Base-by-base conservation (phyloP, 2,329 filamentous ascomycete species). In the Byssochlamys sp. region DNA sequence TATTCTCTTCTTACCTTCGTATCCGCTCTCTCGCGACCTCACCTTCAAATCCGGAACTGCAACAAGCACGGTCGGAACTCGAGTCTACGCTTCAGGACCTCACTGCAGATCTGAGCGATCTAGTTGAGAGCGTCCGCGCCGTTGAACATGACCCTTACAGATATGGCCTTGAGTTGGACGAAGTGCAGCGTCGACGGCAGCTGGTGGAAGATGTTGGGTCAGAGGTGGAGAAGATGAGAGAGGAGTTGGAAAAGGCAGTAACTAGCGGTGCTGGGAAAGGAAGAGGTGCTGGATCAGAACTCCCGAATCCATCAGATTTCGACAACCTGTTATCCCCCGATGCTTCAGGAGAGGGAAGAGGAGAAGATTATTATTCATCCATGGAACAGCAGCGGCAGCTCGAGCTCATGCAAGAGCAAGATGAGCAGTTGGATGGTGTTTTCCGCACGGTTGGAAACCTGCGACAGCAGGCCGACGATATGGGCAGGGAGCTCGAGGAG, bases 401-500 rank as follows among this genome's bases (percentile, higher is more conserved):
- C 69, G 84, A 91, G 75, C 88, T 99, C 75, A 91, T 99, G 88
- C 84, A 87, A 63, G 90, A 96, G 73, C 94, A 99, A 78, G 94
- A 99, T 71, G 81, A 91, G 75, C 88, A 94, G 66, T 81, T 99
- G 1, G 92, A 97, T 70, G 89, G 89, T 14, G 92, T 99, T 52
- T 96, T 95, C 70, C 84, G 86, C 63, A 97, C 92, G 0, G 94
- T 99, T 26, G 92, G 91, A 2, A 96, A 91, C 70, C 75, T 99
- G 69, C 81, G 92, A 57, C 81, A 88, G 69, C 94, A 97, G 79
- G 95, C 94, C 1, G 87, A 95, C 73, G 89, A 91, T 65, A 99
- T 99, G 92, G 92, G 94, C 1, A 81, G 92, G 58, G 94, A 99
- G 77, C 79, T 99, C 52, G 95, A 96, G 75, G 94, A 99, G 77